These are phyloP conservation scores for Beauveria pseudobassiana DNA, from an alignment of 2,329 filamentous ascomycete genomes.

Conservation along the genomic window DNA sequence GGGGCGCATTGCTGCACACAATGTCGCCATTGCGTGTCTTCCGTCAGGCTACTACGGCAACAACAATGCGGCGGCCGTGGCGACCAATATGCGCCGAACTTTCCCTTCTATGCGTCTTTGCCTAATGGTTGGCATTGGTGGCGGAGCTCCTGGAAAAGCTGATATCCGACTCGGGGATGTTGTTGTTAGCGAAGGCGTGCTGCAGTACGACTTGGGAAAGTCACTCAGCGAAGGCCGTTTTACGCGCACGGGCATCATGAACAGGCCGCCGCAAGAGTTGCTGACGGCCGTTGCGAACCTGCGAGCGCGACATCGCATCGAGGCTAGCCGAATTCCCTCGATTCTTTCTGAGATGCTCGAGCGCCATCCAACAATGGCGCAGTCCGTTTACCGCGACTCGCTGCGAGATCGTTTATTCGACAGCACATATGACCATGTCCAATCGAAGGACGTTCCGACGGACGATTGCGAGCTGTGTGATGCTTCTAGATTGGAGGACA, in stretches of 20 bases:
- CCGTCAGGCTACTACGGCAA: conserved; percentile 12
- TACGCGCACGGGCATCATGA: conserved; percentile 8
- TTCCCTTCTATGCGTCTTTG: conserved; percentile 11
- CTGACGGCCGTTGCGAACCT: conserved; percentile 11
- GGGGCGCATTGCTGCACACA: conserved; percentile 13
- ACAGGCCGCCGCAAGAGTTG: neutral
- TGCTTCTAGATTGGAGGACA: neutral
- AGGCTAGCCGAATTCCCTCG: neutral
- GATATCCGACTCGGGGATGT: conserved; percentile 17
- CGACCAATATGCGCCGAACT: conserved; percentile 12
- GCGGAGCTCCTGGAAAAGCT: conserved; percentile 16
- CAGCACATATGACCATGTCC: neutral
- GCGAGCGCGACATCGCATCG: conserved; percentile 8
- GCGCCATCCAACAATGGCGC: neutral
- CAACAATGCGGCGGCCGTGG: conserved; percentile 7
- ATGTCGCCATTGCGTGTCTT: conserved; percentile 15
- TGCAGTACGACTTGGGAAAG: conserved; percentile 18
- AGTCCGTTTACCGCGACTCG: neutral
- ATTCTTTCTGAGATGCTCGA: neutral
- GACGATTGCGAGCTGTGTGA: neutral
- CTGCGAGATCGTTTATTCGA: neutral
- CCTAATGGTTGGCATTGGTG: conserved; percentile 23
- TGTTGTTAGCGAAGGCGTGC: conserved; percentile 14
- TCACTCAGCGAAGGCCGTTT: conserved; percentile 4
- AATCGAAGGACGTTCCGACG: neutral